Conservation (phyloP, 768 basidiomycete genomes). For the Lentinula aciculospora region DNA sequence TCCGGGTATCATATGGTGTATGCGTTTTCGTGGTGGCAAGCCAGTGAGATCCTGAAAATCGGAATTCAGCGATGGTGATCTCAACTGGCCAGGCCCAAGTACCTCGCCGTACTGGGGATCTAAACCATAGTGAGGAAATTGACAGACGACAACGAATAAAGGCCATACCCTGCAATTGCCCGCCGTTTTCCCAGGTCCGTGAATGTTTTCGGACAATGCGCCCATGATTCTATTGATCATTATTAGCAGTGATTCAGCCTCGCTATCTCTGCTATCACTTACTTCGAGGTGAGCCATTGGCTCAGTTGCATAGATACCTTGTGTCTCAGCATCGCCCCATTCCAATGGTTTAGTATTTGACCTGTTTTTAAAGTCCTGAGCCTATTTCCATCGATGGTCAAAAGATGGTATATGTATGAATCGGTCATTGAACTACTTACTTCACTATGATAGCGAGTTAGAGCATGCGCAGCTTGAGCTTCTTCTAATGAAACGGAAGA, state of each 20-base stretch:
- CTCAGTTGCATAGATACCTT: conserved; percentile 37
- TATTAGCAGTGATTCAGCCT: neutral
- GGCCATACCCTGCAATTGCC: conserved; percentile 35
- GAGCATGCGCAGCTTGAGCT: conserved; percentile 30
- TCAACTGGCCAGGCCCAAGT: conserved; percentile 9
- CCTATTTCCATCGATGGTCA: neutral
- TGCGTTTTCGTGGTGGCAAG: conserved; percentile 56
- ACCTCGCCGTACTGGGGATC: conserved; percentile 45
- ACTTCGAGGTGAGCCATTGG: conserved; percentile 40
- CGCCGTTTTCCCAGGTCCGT: conserved; percentile 56
- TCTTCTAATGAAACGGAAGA: conserved; percentile 49
- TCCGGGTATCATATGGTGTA: conserved; percentile 59
- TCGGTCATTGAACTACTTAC: conserved; percentile 17
- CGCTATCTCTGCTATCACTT: conserved; percentile 8
- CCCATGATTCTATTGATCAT: neutral
- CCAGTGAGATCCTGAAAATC: conserved; percentile 43
- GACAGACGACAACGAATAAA: neutral
- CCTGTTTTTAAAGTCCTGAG: conserved; percentile 35
- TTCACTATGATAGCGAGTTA: conserved; percentile 36
- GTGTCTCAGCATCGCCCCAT: conserved; percentile 39
- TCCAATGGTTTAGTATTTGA: conserved; percentile 37
- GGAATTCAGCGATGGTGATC: conserved; percentile 11
- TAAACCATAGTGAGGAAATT: conserved; percentile 7
- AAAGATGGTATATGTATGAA: conserved; percentile 7
- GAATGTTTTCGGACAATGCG: conserved; percentile 47